Evolutionary conservation across 2,329 filamentous ascomycete species (phyloP).

Genomic region (Talaromyces sp.): DNA sequence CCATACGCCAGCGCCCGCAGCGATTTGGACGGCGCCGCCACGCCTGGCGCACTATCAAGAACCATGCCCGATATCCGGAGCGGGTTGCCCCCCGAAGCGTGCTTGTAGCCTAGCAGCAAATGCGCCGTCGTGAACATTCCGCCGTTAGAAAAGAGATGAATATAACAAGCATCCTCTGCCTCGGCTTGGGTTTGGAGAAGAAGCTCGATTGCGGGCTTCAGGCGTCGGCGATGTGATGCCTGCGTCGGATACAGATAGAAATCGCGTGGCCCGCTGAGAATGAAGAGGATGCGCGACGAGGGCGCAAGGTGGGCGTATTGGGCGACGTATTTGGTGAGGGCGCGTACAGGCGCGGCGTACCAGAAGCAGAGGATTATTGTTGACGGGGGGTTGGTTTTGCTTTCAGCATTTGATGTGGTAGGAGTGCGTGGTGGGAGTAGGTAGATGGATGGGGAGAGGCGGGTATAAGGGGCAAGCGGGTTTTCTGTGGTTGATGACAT

Average conservation of each 20-base stretch:
- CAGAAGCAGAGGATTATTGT: slow-evolving; percentile 45
- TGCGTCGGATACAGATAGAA: slow-evolving; percentile 24
- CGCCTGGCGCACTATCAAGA: slow-evolving; percentile 44
- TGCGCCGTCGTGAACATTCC: slow-evolving; percentile 36
- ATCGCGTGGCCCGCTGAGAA: slow-evolving; percentile 31
- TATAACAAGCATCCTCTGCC: slow-evolving; percentile 20
- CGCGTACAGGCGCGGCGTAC: slow-evolving; percentile 42
- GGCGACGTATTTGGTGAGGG: slow-evolving; percentile 44
- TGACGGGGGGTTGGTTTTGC: slow-evolving; percentile 14
- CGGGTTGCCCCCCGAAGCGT: slow-evolving; percentile 24
- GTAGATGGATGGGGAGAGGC: slow-evolving; percentile 35
- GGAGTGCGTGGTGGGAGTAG: slow-evolving; percentile 26
- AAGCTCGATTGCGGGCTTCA: slow-evolving; percentile 31
- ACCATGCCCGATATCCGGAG: slow-evolving; percentile 39
- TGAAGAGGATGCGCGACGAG: slow-evolving; percentile 37
- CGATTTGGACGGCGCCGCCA: slow-evolving; percentile 18
- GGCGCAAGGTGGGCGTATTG: slow-evolving; percentile 41
- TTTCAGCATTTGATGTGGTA: background rate
- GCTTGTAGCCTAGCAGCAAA: slow-evolving; percentile 35
- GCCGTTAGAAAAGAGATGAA: slow-evolving; percentile 50
- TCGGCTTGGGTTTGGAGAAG: slow-evolving; percentile 19
- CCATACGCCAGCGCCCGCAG: slow-evolving; percentile 31
- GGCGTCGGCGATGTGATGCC: slow-evolving; percentile 20
- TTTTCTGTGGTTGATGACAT: slow-evolving; percentile 2
- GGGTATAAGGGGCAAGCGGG: slow-evolving; percentile 6